phyloP scores from a whole-genome alignment of 306 rosid genomes.

The Trichosanthes cucumerina region DNA sequence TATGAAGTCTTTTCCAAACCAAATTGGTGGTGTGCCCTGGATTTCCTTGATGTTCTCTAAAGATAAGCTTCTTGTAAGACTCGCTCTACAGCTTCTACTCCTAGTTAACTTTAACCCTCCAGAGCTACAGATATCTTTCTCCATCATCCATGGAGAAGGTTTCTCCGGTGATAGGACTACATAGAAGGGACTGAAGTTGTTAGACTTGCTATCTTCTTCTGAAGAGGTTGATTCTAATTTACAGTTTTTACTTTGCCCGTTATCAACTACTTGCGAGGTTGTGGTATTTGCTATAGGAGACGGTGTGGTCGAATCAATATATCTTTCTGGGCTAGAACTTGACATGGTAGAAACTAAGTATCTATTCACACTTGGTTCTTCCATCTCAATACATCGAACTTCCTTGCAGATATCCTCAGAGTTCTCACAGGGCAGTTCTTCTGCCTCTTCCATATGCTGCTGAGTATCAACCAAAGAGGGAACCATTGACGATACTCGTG shows the following conservation, averaged over 20 bases:
- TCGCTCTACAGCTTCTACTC: constrained; percentile 77
- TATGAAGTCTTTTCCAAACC: constrained; percentile 41
- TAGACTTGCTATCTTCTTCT: constrained; percentile 27
- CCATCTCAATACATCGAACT: constrained; percentile 70
- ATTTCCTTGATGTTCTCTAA: constrained; percentile 33
- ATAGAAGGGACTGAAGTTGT: constrained; percentile 24
- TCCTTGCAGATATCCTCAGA: constrained; percentile 60
- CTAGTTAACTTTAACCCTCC: constrained; percentile 31
- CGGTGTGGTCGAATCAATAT: constrained; percentile 30
- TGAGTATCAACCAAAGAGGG: constrained; percentile 26
- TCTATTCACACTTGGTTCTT: constrained; percentile 28
- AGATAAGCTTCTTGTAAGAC: constrained; percentile 33
- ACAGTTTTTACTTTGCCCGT: constrained; percentile 23
- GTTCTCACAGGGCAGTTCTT: constrained; percentile 41
- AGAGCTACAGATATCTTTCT: constrained; percentile 21
- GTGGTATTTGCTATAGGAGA: constrained; percentile 41
- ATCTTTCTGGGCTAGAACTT: constrained; percentile 34
- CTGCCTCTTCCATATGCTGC: constrained; percentile 26
- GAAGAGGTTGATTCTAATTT: constrained; percentile 25
- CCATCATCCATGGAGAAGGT: constrained; percentile 30
- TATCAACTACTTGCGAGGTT: constrained; percentile 25
- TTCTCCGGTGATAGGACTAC: constrained; percentile 36
- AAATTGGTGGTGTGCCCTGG: constrained; percentile 46
- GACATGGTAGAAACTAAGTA: constrained; percentile 22
- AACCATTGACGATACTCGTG: constrained; percentile 17